phyloP scores from a whole-genome alignment of 306 rosid genomes.

The Styphnolobium japonicum region DNA sequence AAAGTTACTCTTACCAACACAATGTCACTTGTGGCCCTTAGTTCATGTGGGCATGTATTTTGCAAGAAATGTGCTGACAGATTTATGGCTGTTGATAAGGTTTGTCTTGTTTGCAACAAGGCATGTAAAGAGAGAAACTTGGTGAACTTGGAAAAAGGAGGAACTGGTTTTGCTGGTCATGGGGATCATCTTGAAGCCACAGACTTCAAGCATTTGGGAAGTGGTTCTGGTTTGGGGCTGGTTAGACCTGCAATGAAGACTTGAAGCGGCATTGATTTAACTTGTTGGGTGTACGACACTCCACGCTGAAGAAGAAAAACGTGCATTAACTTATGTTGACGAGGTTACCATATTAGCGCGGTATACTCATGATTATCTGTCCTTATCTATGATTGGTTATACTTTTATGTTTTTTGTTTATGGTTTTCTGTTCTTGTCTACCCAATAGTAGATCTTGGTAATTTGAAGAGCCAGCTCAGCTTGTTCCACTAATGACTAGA shows the following conservation, averaged over 20 bases:
- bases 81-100: slow-evolving; percentile 85
- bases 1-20: slow-evolving; percentile 87
- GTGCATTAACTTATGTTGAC: not conserved
- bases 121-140: slow-evolving; percentile 79
- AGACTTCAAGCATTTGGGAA: slow-evolving; percentile 96
- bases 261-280: slow-evolving; percentile 17
- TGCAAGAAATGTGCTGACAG: slow-evolving; percentile 94
- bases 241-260: slow-evolving; percentile 91
- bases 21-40: slow-evolving; percentile 80
- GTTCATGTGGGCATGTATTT: slow-evolving; percentile 88
- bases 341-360: slow-evolving; percentile 1
- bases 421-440: not conserved
- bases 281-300: not conserved
- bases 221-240: slow-evolving; percentile 91
- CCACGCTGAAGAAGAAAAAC: slow-evolving; percentile 8
- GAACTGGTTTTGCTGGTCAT: slow-evolving; percentile 87
- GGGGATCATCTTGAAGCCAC: slow-evolving; percentile 88
- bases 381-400: not conserved
- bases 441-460: not conserved
- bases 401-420: not conserved
- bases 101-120: slow-evolving; percentile 86
- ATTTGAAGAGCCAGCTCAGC: not conserved
- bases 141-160: slow-evolving; percentile 83
- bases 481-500: not conserved
- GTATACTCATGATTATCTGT: not conserved